A percentile compares a stretch with the other conserved stretches of the same genome.
Evolutionary conservation across 495 filamentous ascomycete species (phyloP).

Genomic region (Barbatosphaeria neglecta): DNA sequence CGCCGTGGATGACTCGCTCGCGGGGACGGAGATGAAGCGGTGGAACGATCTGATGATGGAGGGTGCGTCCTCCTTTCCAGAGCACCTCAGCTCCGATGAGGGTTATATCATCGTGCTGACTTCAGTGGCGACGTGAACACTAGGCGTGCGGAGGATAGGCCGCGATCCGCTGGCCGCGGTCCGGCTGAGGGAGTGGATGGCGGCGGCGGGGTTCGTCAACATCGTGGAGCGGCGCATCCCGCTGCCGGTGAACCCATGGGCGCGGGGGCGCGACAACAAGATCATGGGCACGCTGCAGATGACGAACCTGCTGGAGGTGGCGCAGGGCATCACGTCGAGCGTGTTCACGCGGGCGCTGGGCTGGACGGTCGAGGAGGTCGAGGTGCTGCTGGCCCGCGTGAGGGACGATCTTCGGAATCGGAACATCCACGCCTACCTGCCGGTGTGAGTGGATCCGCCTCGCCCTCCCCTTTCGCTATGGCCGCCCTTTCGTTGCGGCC

Average conservation of each 20-base stretch:
- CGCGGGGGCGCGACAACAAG: slow-evolving; percentile 31
- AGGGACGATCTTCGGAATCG: slow-evolving; percentile 38
- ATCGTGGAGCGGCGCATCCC: slow-evolving; percentile 19
- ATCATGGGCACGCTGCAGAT: slow-evolving; percentile 31
- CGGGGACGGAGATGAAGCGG: slow-evolving; percentile 17
- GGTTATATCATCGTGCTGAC: too few species aligned
- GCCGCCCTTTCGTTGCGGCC: too few species aligned
- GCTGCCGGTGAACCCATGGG: slow-evolving; percentile 30
- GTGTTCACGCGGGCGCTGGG: slow-evolving; percentile 39
- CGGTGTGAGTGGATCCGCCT: slow-evolving; percentile 27
- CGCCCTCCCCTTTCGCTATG: too few species aligned
- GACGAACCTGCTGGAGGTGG: slow-evolving; percentile 22
- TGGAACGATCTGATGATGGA: slow-evolving; percentile 20
- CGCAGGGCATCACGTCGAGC: slow-evolving; percentile 36
- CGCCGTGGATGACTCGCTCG: slow-evolving; percentile 20
- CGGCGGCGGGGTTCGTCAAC: slow-evolving; percentile 20
- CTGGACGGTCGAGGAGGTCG: slow-evolving; percentile 36
- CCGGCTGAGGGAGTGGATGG: slow-evolving; percentile 14
- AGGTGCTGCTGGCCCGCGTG: slow-evolving; percentile 39
- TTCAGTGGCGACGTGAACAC: slow-evolving; percentile 1
- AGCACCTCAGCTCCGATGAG: too few species aligned
- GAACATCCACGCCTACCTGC: slow-evolving; percentile 33
- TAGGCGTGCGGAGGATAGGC: slow-evolving; percentile 14
- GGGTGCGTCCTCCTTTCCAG: slow-evolving; percentile 4
- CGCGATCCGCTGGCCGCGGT: slow-evolving; percentile 20